Conservation (phyloP, 306 rosid genomes). For the Corylus avellana region DNA sequence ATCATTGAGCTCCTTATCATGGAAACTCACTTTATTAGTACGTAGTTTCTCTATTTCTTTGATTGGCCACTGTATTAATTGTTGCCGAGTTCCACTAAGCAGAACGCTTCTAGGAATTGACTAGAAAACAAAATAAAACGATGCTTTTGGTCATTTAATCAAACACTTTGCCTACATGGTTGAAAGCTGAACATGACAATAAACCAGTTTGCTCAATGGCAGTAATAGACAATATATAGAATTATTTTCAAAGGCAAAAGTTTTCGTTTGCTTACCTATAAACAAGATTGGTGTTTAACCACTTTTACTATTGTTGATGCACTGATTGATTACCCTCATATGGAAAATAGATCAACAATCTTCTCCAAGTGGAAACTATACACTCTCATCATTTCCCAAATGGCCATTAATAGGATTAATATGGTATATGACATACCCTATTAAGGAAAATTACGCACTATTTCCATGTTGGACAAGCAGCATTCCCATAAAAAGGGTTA, state of each 20-base stretch:
- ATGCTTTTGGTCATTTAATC: neutral
- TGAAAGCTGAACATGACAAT: neutral
- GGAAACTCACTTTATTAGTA: constrained; percentile 27
- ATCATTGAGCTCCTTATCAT: constrained; percentile 25
- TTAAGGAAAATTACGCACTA: no score
- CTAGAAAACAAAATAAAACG: constrained; percentile 23
- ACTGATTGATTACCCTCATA: no score
- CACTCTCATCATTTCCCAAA: no score
- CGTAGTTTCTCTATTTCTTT: constrained; percentile 52
- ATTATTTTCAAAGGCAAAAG: neutral
- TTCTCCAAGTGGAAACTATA: no score
- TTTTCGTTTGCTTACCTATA: neutral
- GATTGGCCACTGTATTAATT: constrained; percentile 69
- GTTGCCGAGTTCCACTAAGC: constrained; percentile 51
- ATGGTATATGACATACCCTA: no score
- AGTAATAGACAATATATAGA: neutral
- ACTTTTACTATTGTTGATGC: neutral
- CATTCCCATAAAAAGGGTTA: no score
- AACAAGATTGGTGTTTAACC: neutral
- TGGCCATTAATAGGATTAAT: no score
- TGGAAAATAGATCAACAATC: no score
- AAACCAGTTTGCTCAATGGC: neutral
- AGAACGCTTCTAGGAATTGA: constrained; percentile 53
- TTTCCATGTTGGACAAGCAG: no score
- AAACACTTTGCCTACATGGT: neutral